Evolutionary conservation across 129 eudicot genomes (phyloP).

Genomic region (Glebionis coronaria): DNA sequence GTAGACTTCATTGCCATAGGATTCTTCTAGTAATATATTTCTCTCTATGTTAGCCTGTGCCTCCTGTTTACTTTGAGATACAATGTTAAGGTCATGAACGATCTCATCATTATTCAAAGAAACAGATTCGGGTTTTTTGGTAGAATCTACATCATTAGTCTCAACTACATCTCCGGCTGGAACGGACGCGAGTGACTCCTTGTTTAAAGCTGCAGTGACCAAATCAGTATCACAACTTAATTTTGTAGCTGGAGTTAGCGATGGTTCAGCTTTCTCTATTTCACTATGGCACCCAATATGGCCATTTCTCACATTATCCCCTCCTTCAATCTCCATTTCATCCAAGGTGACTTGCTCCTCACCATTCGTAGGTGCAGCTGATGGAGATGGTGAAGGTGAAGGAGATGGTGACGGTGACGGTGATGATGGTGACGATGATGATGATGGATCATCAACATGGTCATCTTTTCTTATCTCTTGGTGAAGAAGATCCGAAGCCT

Average conservation of each 20-base stretch:
- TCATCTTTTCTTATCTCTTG: constrained; percentile 29
- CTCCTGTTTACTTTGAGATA: constrained; percentile 29
- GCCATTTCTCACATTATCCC: constrained; percentile 38
- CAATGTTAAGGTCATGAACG: constrained; percentile 33
- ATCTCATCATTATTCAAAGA: constrained; percentile 25
- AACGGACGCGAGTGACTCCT: constrained; percentile 16
- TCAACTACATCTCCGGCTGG: constrained; percentile 17
- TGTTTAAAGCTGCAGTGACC: background rate
- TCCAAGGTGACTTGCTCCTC: constrained; percentile 35
- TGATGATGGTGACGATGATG: constrained; percentile 18
- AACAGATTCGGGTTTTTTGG: constrained; percentile 26
- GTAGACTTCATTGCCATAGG: constrained; percentile 33
- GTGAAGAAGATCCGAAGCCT: constrained; percentile 37
- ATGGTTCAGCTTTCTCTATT: constrained; percentile 38
- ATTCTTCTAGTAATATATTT: constrained; percentile 24
- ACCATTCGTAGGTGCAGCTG: constrained; percentile 25
- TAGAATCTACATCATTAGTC: constrained; percentile 23
- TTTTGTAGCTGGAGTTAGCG: constrained; percentile 18
- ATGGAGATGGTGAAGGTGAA: constrained; percentile 6
- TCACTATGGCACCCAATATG: constrained; percentile 49
- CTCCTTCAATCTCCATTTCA: constrained; percentile 31
- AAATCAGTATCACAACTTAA: constrained; percentile 24
- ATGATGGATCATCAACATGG: constrained; percentile 28
- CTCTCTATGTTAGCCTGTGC: background rate
- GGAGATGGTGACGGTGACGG: constrained; percentile 23